Conservation (phyloP, 2,329 filamentous ascomycete species). For the Sclerotinia subarctica region DNA sequence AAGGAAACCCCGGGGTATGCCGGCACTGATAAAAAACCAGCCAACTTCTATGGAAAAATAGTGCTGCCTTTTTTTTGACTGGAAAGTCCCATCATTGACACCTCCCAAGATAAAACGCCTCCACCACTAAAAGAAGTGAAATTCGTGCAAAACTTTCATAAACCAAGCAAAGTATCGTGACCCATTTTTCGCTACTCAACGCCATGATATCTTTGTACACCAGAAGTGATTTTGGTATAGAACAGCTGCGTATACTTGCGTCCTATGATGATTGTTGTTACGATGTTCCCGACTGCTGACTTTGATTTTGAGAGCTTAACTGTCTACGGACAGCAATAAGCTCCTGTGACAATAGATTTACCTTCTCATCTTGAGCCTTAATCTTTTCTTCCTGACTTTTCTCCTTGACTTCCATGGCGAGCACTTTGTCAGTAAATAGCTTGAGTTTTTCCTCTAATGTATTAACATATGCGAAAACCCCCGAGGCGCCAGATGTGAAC, state of each 20-base stretch:
- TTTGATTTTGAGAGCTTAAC: constrained; percentile 29
- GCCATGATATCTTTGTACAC: constrained; percentile 31
- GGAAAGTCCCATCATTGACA: constrained; percentile 20
- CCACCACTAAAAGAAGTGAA: constrained; percentile 22
- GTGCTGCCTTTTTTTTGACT: constrained; percentile 22
- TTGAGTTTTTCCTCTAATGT: constrained; percentile 61
- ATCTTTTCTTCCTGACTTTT: constrained; percentile 32
- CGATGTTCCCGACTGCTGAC: constrained; percentile 28
- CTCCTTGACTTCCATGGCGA: constrained; percentile 41
- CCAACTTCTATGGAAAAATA: constrained; percentile 24
- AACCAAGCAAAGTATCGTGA: constrained; percentile 22
- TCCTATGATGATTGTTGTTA: constrained; percentile 32
- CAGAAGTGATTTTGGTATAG: constrained; percentile 29
- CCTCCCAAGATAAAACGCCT: constrained; percentile 28
- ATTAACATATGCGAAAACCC: constrained; percentile 71
- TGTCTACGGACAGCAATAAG: constrained; percentile 33
- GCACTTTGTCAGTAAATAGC: constrained; percentile 45
- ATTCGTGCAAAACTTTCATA: constrained; percentile 25
- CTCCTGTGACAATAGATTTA: constrained; percentile 36
- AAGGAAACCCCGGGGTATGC: constrained; percentile 16
- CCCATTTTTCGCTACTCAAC: constrained; percentile 30
- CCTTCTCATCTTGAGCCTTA: constrained; percentile 29
- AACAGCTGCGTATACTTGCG: constrained; percentile 31
- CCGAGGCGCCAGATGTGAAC: constrained; percentile 58
- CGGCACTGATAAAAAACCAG: constrained; percentile 21